Evolutionary conservation across 176 grass and related monocot genomes (phyloP), one percentile per base, ranked within the genome.

Genomic region (Chloris gayana): DNA sequence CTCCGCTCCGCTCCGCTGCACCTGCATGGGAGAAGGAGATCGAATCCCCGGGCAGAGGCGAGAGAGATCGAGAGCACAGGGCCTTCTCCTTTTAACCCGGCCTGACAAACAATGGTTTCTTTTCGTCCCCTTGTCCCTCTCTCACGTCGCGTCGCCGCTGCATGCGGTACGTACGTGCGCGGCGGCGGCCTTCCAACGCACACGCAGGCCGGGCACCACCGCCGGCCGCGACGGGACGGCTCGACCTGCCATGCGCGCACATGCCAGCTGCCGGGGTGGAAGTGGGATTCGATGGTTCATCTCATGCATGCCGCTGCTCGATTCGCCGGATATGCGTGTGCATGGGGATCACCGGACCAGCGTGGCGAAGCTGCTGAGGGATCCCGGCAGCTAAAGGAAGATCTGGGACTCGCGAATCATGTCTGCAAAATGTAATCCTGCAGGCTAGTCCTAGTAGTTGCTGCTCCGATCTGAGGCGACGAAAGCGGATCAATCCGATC

Each of bases 361-460:
- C 45, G 27, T 3, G 4, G 18, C 15, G 69, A 27, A 15, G n/a
- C n/a, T 8, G 56, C 6, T 26, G 3, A 33, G 44, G 14, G 41
- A 44, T 45, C 73, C 32, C 67, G 64, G 45, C 65, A 70, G 49
- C 79, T 72, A 54, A 54, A 87, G 65, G 72, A 77, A 21, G 85
- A 82, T 82, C 17, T 42, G 42, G 54, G 73, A 22, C 69, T 6
- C 41, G 9, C 41, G 41, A 44, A 44, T 44, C 47, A 0, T 32
- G n/a, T 34, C 42, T 24, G 51, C 19, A 19, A 54, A 54, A 54
- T 54, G 21, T 54, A 22, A 2, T 11, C 41, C 41, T 44, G 9
- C 41, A 5, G 34, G 34, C 5, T 35, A 35, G 34, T 35, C 5
- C n/a, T n/a, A n/a, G n/a, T n/a, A n/a, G n/a, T n/a, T n/a, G n/a